A percentile compares a stretch with the other conserved stretches of the same genome.
These are phyloP conservation scores for Apiospora phragmitis DNA, from an alignment of 2,329 filamentous ascomycete genomes.

Conservation along the genomic window DNA sequence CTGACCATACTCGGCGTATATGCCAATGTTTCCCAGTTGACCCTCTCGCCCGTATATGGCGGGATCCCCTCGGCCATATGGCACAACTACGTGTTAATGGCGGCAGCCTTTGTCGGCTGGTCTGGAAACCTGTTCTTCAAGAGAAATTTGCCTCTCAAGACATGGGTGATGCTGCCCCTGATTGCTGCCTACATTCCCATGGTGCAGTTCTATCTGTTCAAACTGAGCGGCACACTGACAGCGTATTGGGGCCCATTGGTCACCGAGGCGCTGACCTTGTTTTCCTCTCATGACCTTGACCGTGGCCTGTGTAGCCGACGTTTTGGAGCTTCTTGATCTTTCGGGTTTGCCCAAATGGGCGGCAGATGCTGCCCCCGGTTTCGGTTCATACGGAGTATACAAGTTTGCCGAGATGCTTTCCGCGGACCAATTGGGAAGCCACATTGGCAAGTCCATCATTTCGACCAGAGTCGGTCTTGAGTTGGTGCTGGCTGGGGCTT, in stretches of 20 bases:
- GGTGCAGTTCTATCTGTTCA: conserved; percentile 71
- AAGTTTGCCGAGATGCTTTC: conserved; percentile 48
- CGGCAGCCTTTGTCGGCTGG: conserved; percentile 71
- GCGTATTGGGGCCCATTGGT: conserved; percentile 71
- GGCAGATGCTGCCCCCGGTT: conserved; percentile 63
- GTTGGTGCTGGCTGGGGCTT: conserved; percentile 63
- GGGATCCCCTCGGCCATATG: conserved; percentile 74
- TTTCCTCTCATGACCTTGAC: conserved; percentile 69
- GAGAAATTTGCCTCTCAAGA: conserved; percentile 48
- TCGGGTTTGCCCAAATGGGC: conserved; percentile 55
- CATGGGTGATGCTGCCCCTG: conserved; percentile 63
- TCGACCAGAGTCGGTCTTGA: conserved; percentile 74
- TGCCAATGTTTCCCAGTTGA: conserved; percentile 72
- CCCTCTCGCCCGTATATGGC: conserved; percentile 85
- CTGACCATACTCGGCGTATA: conserved; percentile 61
- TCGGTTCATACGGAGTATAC: conserved; percentile 67
- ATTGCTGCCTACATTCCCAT: conserved; percentile 75
- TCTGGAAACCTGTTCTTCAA: conserved; percentile 62
- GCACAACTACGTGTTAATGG: conserved; percentile 67
- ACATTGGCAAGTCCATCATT: conserved; percentile 62
- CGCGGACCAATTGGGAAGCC: conserved; percentile 40
- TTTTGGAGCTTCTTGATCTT: conserved; percentile 63
- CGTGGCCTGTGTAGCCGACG: conserved; percentile 61
- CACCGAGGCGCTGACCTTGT: conserved; percentile 73
- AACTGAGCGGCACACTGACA: conserved; percentile 65